A percentile compares a stretch with the other conserved stretches of the same genome.
phyloP scores from a whole-genome alignment of 306 rosid genomes.

The Ammopiptanthus mongolicus region DNA sequence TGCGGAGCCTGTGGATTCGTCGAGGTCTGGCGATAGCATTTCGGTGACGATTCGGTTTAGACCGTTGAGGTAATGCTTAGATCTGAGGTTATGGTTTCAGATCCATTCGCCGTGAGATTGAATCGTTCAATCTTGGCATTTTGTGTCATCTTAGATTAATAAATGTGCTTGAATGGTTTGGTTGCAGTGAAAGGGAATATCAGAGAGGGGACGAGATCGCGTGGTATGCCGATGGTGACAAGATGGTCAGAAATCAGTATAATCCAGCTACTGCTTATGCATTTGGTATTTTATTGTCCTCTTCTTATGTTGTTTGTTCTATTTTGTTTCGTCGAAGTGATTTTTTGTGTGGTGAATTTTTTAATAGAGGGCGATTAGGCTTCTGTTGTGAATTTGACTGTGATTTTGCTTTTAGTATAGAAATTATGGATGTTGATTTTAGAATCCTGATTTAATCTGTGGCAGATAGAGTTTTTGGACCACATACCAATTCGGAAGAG shows the following conservation, averaged over 20 bases:
- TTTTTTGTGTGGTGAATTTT: background rate
- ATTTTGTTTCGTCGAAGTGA: background rate
- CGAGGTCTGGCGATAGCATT: conserved; percentile 82
- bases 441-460: conserved; percentile 26
- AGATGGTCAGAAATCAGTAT: conserved; percentile 81
- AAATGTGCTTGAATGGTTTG: conserved; percentile 29
- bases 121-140: conserved; percentile 20
- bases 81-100: conserved; percentile 58
- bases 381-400: background rate
- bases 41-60: conserved; percentile 98
- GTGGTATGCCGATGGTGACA: conserved; percentile 97
- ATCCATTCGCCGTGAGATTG: conserved; percentile 43
- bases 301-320: background rate
- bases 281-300: conserved; percentile 64
- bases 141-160: conserved; percentile 16
- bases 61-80: conserved; percentile 85
- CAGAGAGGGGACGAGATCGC: conserved; percentile 91
- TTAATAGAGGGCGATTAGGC: background rate
- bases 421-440: conserved; percentile 22
- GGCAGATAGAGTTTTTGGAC: conserved; percentile 98
- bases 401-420: conserved; percentile 7
- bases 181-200: conserved; percentile 94
- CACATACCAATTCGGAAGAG: conserved; percentile 66
- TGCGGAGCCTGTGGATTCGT: conserved; percentile 50
- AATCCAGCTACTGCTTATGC: conserved; percentile 93